Conservation (phyloP, 1,139 yeast species). For the Diutina mesorugosa region DNA sequence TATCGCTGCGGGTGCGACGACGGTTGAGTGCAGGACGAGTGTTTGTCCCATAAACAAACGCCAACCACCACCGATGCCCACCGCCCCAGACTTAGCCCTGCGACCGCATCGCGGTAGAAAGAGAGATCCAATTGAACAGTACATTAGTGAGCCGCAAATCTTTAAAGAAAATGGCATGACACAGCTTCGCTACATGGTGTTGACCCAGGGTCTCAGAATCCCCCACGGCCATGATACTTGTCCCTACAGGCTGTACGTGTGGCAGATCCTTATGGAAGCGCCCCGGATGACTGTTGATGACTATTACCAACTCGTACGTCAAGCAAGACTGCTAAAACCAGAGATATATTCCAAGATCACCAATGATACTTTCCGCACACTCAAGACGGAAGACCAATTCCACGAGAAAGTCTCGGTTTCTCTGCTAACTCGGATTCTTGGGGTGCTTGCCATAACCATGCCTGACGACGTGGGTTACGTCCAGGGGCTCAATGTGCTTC, state of each 20-base stretch:
- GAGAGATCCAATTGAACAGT: constrained; percentile 55
- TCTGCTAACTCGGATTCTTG: constrained; percentile 53
- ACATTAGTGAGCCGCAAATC: constrained; percentile 47
- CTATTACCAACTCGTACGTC: constrained; percentile 42
- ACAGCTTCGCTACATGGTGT: constrained; percentile 65
- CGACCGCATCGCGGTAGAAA: not conserved
- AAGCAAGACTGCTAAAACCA: constrained; percentile 28
- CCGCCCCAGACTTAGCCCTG: not conserved
- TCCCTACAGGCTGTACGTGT: constrained; percentile 63
- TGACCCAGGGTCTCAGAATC: constrained; percentile 61
- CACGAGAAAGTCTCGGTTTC: constrained; percentile 57
- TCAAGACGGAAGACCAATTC: constrained; percentile 63
- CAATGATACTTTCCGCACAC: constrained; percentile 79
- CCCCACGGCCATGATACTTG: constrained; percentile 39
- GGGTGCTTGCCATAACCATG: constrained; percentile 53
- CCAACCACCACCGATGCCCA: not conserved
- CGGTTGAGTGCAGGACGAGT: not conserved
- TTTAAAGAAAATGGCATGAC: constrained; percentile 60
- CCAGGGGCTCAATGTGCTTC: constrained; percentile 81
- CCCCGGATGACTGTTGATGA: constrained; percentile 41
- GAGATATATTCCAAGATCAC: constrained; percentile 57
- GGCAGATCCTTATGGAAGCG: constrained; percentile 67
- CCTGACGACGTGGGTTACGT: constrained; percentile 43
- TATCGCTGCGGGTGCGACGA: not conserved
- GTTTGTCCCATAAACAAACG: not conserved